phyloP scores from a whole-genome alignment of 805 yeast species.

The Teunomyces gatunensis region DNA sequence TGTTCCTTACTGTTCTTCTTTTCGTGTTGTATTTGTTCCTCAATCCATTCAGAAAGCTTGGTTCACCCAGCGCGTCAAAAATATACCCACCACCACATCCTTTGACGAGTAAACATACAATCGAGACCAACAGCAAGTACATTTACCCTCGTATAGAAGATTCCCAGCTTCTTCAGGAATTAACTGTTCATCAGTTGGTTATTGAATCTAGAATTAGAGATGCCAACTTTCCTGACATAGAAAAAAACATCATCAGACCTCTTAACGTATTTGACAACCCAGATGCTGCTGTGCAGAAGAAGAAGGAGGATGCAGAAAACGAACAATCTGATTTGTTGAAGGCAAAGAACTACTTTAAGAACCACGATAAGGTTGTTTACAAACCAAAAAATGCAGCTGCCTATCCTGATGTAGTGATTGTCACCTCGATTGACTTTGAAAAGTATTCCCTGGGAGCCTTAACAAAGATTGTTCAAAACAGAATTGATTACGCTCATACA shows the following conservation, averaged over 20 bases:
- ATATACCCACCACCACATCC: slow-evolving; percentile 34
- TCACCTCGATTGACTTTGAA: slow-evolving; percentile 76
- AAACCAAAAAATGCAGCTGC: slow-evolving; percentile 32
- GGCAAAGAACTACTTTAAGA: slow-evolving; percentile 58
- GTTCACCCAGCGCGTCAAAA: neutral
- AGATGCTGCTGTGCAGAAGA: slow-evolving; percentile 29
- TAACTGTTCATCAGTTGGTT: slow-evolving; percentile 53
- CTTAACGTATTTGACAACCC: slow-evolving; percentile 45
- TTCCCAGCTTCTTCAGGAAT: slow-evolving; percentile 56
- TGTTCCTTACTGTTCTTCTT: slow-evolving; percentile 11
- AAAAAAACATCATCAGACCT: slow-evolving; percentile 33
- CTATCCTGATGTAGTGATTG: slow-evolving; percentile 69
- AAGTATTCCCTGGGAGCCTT: slow-evolving; percentile 58
- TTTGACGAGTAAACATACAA: slow-evolving; percentile 26
- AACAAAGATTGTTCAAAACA: slow-evolving; percentile 72
- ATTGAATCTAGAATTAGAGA: slow-evolving; percentile 47
- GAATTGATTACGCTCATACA: slow-evolving; percentile 82
- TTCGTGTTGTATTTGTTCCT: slow-evolving; percentile 20
- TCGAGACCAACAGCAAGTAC: slow-evolving; percentile 49
- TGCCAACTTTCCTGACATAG: slow-evolving; percentile 39
- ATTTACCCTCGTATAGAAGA: slow-evolving; percentile 78
- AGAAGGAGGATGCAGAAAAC: slow-evolving; percentile 48
- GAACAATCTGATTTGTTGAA: slow-evolving; percentile 39
- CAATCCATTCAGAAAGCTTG: slow-evolving; percentile 17
- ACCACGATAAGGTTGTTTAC: slow-evolving; percentile 61